Base-by-base conservation (phyloP, 495 filamentous ascomycete species). In the Talaromyces ruber region DNA sequence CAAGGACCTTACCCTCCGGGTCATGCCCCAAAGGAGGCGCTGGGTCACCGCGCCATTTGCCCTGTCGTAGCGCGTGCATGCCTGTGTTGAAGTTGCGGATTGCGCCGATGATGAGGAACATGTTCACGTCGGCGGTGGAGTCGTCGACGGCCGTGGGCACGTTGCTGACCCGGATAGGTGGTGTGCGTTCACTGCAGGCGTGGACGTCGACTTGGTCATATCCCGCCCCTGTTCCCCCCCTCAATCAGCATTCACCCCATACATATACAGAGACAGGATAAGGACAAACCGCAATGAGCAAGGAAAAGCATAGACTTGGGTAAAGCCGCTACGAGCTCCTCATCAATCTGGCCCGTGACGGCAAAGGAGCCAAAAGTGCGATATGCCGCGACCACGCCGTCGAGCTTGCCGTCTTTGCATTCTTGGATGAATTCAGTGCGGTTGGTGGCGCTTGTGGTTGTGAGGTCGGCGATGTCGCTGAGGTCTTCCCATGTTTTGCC, bases 131-230 rank as follows among this genome's bases (percentile, higher is more conserved):
- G 32, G 91, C 90, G 0, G 90, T 93, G 24, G 91, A 85, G 66
- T 92, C 89, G 66, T 93, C 84, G 39, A 92, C 88, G 18, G 88
- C 87, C 0, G 83, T 86, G 57, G 90, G 92, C n/a, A 86, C 84
- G 71, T 97, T 93, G 55, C 88, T 90, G 37, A 96, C 87, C 21
- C 75, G 79, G 62, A 96, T 83, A 4, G 75, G 72, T 6, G 76
- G 71, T 30, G 70, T 74, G 60, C 81, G 81, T 2, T 79, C 77
- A 16, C 82, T 87, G 78, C 89, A 93, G 34, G 86, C 86, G 60
- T 83, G 73, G 30, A 92, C 79, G 69, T 88, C 83, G 60, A 94
- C 76, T 73, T 91, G 86, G 72, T 94, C 91, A 73, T 93, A 94
- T 22, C 91, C 91, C 39, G 90, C 88, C 45, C 85, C 86, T 84